Percentiles rank a stretch among this genome's conserved stretches.
Conservation (phyloP, 2,329 filamentous ascomycete genomes). For the Arthrocladium fulminans region DNA sequence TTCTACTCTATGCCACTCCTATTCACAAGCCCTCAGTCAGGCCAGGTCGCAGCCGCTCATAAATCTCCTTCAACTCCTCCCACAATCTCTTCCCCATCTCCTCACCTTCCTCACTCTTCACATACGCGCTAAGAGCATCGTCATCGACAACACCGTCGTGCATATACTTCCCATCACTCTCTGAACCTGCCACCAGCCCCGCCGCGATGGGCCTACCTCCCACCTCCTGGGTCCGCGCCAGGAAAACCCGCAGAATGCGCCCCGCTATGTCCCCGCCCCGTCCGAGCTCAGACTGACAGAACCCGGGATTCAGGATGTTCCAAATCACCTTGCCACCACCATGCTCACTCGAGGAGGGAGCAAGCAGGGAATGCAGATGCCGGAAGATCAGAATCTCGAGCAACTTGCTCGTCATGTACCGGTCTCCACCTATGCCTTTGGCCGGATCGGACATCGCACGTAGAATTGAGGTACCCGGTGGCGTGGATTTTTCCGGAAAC, state of each 20-base stretch:
- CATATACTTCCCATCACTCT: constrained; percentile 42
- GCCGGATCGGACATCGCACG: constrained; percentile 29
- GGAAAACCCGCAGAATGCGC: constrained; percentile 26
- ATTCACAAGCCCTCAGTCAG: neutral
- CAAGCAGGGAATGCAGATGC: constrained; percentile 17
- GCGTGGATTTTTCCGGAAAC: constrained; percentile 27
- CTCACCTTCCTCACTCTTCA: constrained; percentile 33
- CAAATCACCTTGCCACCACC: constrained; percentile 35
- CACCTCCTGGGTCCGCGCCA: constrained; percentile 40
- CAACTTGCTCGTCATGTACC: constrained; percentile 42
- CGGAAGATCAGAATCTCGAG: constrained; percentile 40
- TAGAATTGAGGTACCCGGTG: constrained; percentile 31
- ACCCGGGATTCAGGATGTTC: constrained; percentile 46
- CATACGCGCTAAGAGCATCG: constrained; percentile 28
- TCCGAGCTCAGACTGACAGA: constrained; percentile 42
- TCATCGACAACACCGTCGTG: constrained; percentile 26
- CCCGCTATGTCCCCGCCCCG: constrained; percentile 28
- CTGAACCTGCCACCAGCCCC: constrained; percentile 31
- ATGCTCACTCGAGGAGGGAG: constrained; percentile 7
- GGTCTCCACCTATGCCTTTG: constrained; percentile 30
- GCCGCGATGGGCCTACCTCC: constrained; percentile 40
- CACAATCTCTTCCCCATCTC: constrained; percentile 34
- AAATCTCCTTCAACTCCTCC: constrained; percentile 34
- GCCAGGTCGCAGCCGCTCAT: constrained; percentile 32
- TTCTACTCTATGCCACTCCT: too few species aligned